Conservation (phyloP, 192 early-diverging fungal species). For the Backusella psychrophila region DNA sequence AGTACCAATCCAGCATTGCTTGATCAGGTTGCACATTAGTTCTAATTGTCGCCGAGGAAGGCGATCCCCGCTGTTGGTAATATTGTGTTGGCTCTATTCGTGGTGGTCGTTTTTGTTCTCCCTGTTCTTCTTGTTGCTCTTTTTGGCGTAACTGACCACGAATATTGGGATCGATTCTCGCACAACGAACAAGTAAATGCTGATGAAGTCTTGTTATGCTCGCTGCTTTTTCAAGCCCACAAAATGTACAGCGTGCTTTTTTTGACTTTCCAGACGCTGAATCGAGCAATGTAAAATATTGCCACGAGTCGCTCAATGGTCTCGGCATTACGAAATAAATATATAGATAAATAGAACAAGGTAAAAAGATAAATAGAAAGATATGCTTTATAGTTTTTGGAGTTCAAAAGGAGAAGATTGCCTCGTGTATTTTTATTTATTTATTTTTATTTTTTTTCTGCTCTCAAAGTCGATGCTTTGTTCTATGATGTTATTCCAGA, state of each 20-base stretch:
- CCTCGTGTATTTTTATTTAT: not conserved
- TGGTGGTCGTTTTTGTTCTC: not conserved
- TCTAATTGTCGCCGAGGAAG: not conserved
- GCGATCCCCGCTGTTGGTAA: not conserved
- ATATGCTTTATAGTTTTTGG: not conserved
- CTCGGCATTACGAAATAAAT: conserved; percentile 12
- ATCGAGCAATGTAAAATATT: conserved; percentile 8
- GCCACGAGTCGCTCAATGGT: conserved; percentile 17
- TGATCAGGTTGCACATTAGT: not conserved
- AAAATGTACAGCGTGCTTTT: conserved; percentile 18
- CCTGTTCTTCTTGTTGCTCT: not conserved
- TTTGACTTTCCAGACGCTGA: not conserved
- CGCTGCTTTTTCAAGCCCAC: conserved; percentile 17
- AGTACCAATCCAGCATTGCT: conserved; percentile 4
- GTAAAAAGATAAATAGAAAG: not conserved
- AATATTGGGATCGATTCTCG: not conserved
- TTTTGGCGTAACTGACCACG: conserved; percentile 8
- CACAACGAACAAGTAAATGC: conserved; percentile 13
- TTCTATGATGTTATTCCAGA: not conserved
- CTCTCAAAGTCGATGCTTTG: not conserved
- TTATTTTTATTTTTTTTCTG: not conserved
- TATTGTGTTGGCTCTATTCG: not conserved
- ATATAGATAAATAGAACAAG: not conserved
- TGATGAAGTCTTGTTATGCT: conserved; percentile 15
- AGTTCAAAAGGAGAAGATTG: not conserved